Base-by-base conservation (phyloP, 495 filamentous ascomycete genomes). In the Daldinia loculata region DNA sequence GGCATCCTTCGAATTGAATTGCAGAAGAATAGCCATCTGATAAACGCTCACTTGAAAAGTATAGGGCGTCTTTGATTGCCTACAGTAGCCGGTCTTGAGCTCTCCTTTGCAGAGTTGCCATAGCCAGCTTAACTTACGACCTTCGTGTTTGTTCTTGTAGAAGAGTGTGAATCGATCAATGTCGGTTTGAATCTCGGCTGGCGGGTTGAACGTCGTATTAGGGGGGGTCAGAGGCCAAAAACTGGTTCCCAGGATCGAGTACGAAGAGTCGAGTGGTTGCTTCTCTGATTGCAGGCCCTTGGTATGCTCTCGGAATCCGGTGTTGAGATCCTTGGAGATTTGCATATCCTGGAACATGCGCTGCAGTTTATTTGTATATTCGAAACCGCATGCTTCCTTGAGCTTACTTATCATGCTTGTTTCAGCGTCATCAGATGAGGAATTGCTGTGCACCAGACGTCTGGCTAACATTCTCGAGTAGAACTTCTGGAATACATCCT, bases 281-380 rank as follows among this genome's bases (percentile, higher is more conserved):
- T 86, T 86, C 17, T 86, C 82, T 39, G 88, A 63, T 51, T 77
- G 74, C 4, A 76, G 36, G n/a, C 63, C 68, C 50, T 76, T 82
- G 26, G 67, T 73, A 55, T 85, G 83, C 52, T 83, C 83, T 76
- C 91, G 90, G 86, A 95, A 98, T 38, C 87, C 87, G 38, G 86
- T 85, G 80, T 99, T 98, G 58, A 99, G 89, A 81, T 98, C 96
- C 79, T 97, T 96, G 72, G 94, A 98, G 57, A 97, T 95, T 78
- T 98, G 95, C 82, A 99, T 98, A 74, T 99, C 95, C 77, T 98
- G 94, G 87, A 98, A 98, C 95, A 99, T 99, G 74, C 96, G 94
- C 83, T 98, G 95, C 55, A 99, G 84, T 80, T 98, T 98, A 84
- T 98, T 98, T 70, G 95, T 99, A 78, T 99, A 99, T 78, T 99